phyloP scores from a whole-genome alignment of 176 grass and related monocot species.

The Carex pumila region DNA sequence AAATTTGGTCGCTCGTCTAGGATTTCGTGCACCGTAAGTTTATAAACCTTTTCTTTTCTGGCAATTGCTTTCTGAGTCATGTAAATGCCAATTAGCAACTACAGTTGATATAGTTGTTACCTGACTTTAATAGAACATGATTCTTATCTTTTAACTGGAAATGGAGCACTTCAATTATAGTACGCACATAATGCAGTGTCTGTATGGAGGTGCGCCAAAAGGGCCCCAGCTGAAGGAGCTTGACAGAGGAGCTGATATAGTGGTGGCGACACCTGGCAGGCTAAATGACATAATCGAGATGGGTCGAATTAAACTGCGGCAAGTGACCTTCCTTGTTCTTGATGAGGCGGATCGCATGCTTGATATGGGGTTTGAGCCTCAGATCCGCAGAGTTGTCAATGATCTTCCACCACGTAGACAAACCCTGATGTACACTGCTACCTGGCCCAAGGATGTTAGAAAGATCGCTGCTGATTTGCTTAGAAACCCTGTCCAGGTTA shows the following conservation, averaged over 20 bases:
- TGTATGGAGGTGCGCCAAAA: constrained; percentile 95
- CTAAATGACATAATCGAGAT: constrained; percentile 96
- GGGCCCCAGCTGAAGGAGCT: constrained; percentile 89
- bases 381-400: constrained; percentile 90
- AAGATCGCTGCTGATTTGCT: constrained; percentile 96
- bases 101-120: not conserved
- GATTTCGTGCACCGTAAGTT: constrained; percentile 86
- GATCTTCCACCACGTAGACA: constrained; percentile 74
- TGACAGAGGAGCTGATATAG: constrained; percentile 89
- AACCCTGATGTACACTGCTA: constrained; percentile 97
- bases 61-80: not conserved
- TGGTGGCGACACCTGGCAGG: constrained; percentile 94
- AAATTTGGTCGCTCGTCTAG: constrained; percentile 95
- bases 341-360: constrained; percentile 99
- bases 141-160: not conserved
- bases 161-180: not conserved
- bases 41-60: constrained; percentile 5
- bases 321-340: constrained; percentile 89
- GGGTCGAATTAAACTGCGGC: constrained; percentile 77
- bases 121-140: not conserved
- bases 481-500: constrained; percentile 84
- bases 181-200: constrained; percentile 38
- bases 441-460: constrained; percentile 95
- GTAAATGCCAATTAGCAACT: not conserved
- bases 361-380: constrained; percentile 98